Percentiles rank a stretch among this genome's conserved stretches.
phyloP scores from a whole-genome alignment of 1,139 yeast genomes.

The Suhomyces anneliseae region DNA sequence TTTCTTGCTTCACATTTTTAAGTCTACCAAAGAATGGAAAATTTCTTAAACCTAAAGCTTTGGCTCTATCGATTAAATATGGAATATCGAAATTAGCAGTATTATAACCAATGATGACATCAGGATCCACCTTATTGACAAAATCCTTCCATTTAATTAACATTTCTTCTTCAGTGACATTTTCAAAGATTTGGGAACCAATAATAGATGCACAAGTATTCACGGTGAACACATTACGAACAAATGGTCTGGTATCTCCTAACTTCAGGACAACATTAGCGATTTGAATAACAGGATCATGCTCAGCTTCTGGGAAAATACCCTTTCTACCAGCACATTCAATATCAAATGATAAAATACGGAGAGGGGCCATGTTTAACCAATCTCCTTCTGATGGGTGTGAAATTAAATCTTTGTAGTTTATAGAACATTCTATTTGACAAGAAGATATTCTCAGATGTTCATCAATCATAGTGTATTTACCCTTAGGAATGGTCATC shows the following conservation, averaged over 20 bases:
- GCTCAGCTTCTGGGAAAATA: conserved; percentile 90
- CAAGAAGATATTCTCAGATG: conserved; percentile 61
- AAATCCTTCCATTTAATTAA: conserved; percentile 83
- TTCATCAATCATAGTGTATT: conserved; percentile 51
- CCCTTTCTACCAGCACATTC: conserved; percentile 99
- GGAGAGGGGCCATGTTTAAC: conserved; percentile 89
- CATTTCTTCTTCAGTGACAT: conserved; percentile 78
- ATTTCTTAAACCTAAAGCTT: conserved; percentile 59
- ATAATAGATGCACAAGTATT: conserved; percentile 90
- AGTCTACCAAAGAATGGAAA: conserved; percentile 91
- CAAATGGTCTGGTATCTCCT: conserved; percentile 82
- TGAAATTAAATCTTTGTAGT: conserved; percentile 67
- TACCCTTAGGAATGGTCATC: conserved; percentile 83
- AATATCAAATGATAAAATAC: conserved; percentile 92
- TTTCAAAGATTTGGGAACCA: conserved; percentile 86
- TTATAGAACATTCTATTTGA: conserved; percentile 77
- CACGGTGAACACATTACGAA: conserved; percentile 92
- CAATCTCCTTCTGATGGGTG: conserved; percentile 93
- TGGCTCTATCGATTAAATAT: conserved; percentile 84
- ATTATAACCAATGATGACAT: conserved; percentile 94
- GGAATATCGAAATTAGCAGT: conserved; percentile 95
- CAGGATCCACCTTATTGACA: conserved; percentile 83
- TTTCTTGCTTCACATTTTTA: conserved; percentile 65
- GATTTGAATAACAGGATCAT: conserved; percentile 94
- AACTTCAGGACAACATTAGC: conserved; percentile 88